Percentiles rank a stretch among this genome's conserved stretches.
phyloP scores from a whole-genome alignment of 495 filamentous ascomycete genomes.

The Bombardia bombarda region DNA sequence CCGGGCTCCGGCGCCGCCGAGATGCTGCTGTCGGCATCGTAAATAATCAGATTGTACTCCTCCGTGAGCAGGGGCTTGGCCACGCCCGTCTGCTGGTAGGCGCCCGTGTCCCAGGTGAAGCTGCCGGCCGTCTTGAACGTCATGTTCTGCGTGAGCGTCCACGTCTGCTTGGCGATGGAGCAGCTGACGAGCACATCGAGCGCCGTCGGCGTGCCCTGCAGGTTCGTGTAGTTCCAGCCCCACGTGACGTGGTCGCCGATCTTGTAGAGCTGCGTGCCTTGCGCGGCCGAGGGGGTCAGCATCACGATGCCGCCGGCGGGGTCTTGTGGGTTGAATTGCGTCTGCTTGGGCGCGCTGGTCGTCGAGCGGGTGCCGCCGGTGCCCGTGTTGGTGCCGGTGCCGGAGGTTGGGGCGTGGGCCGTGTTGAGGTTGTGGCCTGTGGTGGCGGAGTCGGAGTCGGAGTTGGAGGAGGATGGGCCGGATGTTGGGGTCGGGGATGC shows the following conservation, averaged over 20 bases:
- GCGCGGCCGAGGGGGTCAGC: slow-evolving; percentile 57
- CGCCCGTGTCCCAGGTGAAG: slow-evolving; percentile 70
- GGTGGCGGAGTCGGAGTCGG: slow-evolving; percentile 2
- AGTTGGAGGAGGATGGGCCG: background rate
- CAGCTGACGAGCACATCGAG: slow-evolving; percentile 79
- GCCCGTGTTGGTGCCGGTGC: slow-evolving; percentile 18
- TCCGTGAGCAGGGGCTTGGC: slow-evolving; percentile 54
- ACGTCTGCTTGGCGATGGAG: slow-evolving; percentile 39
- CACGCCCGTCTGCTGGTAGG: slow-evolving; percentile 56
- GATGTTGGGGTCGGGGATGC: background rate
- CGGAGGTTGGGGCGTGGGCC: background rate
- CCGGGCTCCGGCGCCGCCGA: slow-evolving; percentile 60
- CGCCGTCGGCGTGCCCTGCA: slow-evolving; percentile 65
- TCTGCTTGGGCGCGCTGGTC: slow-evolving; percentile 34
- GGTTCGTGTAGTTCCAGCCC: slow-evolving; percentile 90
- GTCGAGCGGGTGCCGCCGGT: slow-evolving; percentile 7
- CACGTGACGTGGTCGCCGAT: slow-evolving; percentile 81
- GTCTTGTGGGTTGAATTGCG: slow-evolving; percentile 49
- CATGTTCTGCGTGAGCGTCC: slow-evolving; percentile 48
- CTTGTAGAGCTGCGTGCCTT: slow-evolving; percentile 70
- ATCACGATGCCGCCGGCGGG: slow-evolving; percentile 72
- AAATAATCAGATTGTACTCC: slow-evolving; percentile 77
- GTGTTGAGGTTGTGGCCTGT: slow-evolving; percentile 2
- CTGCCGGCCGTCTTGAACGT: slow-evolving; percentile 33
- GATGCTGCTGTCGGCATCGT: slow-evolving; percentile 59